Conservation (phyloP, 2,329 filamentous ascomycete genomes). For the Penicillium expansum region DNA sequence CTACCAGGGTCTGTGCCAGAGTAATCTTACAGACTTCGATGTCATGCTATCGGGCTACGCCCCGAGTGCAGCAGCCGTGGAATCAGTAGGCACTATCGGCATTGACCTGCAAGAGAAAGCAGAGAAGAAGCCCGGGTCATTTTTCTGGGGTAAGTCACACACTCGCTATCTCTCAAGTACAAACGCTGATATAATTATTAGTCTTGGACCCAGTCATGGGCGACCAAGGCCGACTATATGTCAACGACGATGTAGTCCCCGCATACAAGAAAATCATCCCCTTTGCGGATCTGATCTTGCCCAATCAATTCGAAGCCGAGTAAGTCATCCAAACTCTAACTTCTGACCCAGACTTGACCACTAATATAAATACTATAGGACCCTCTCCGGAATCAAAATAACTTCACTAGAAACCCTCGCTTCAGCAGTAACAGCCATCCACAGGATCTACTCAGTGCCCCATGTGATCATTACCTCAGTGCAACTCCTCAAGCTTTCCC, state of each 20-base stretch:
- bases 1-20: constrained; percentile 79
- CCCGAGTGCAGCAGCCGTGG: constrained; percentile 78
- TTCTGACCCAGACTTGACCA: neutral
- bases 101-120: constrained; percentile 71
- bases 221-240: constrained; percentile 88
- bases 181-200: constrained; percentile 27
- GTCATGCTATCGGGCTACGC: constrained; percentile 95
- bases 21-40: constrained; percentile 82
- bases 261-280: constrained; percentile 78
- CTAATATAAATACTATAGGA: constrained; percentile 48
- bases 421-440: constrained; percentile 71
- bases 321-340: constrained; percentile 46
- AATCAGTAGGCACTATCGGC: constrained; percentile 79
- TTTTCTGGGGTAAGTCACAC: constrained; percentile 72
- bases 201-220: constrained; percentile 98
- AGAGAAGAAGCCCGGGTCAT: constrained; percentile 63
- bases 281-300: constrained; percentile 85
- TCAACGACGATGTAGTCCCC: constrained; percentile 85
- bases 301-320: constrained; percentile 98
- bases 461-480: constrained; percentile 94
- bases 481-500: constrained; percentile 57
- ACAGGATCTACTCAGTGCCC: constrained; percentile 71
- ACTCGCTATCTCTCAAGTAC: neutral
- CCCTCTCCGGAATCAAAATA: constrained; percentile 82
- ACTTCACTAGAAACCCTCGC: constrained; percentile 69